Evolutionary conservation across 2,329 filamentous ascomycete genomes (phyloP).

Genomic region (Aspergillus bombycis): DNA sequence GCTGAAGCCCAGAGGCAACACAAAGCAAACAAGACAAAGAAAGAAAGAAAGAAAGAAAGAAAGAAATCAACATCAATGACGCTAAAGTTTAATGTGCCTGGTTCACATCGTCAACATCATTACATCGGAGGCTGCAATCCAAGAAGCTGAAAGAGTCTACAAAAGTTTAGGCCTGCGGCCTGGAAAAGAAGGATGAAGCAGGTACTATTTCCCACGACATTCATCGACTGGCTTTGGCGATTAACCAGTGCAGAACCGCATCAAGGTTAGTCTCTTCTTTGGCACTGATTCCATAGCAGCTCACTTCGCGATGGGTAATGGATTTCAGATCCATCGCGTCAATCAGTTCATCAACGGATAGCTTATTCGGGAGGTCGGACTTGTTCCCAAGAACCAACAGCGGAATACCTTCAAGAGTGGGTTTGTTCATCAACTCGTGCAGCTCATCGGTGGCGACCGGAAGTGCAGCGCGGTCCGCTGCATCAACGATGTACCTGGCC

Average conservation of each 20-base stretch:
- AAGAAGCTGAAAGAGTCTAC: constrained; percentile 25
- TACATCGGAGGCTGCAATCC: constrained; percentile 47
- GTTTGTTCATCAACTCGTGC: constrained; percentile 83
- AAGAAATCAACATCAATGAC: constrained; percentile 12
- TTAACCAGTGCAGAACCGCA: constrained; percentile 93
- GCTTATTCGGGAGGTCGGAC: constrained; percentile 86
- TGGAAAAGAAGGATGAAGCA: constrained; percentile 13
- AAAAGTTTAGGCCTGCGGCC: constrained; percentile 7
- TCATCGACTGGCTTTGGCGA: constrained; percentile 81
- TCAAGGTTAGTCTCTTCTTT: constrained; percentile 99
- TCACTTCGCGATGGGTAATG: constrained; percentile 90
- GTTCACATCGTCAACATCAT: constrained; percentile 54
- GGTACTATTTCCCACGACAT: background rate
- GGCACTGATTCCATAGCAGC: constrained; percentile 97
- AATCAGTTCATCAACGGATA: constrained; percentile 93
- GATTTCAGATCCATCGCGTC: constrained; percentile 86
- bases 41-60: background rate
- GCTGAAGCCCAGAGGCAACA: background rate
- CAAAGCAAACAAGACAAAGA: constrained; percentile 6
- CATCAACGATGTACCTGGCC: constrained; percentile 87
- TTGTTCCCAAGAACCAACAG: constrained; percentile 96
- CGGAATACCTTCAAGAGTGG: constrained; percentile 83
- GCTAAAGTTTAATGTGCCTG: constrained; percentile 20
- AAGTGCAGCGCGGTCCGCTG: constrained; percentile 79
- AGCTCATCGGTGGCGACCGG: constrained; percentile 89